Percentiles rank a stretch among this genome's conserved stretches.
These are phyloP conservation scores for Hypoxylon sp. DNA, from an alignment of 2,329 filamentous ascomycete species.

Conservation along the genomic window DNA sequence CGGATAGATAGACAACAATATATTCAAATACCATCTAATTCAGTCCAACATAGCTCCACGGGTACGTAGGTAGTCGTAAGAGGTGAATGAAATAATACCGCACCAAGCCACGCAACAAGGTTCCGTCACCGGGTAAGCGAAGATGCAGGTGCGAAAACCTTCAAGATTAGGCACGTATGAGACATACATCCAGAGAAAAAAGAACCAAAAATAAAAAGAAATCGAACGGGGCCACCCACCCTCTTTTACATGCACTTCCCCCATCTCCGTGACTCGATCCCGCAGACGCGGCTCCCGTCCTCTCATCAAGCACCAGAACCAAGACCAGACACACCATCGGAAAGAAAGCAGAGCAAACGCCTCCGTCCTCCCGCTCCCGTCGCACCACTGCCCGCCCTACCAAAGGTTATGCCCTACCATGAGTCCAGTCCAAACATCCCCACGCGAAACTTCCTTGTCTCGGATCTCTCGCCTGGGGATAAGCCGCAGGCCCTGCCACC, in stretches of 20 bases:
- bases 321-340: no score
- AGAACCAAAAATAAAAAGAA: background rate
- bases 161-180: background rate
- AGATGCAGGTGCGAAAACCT: background rate
- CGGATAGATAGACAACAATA: background rate
- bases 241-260: conserved; percentile 5
- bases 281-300: background rate
- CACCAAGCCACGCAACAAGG: conserved; percentile 16
- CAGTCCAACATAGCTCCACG: background rate
- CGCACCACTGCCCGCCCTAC: background rate
- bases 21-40: background rate
- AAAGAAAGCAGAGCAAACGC: conserved; percentile 1
- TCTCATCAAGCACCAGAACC: background rate
- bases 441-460: conserved; percentile 16
- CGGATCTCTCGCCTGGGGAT: conserved; percentile 34
- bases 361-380: conserved; percentile 7
- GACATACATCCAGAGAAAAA: background rate
- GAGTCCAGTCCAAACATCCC: background rate
- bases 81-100: conserved; percentile 13
- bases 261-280: background rate
- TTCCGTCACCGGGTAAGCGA: background rate
- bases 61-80: background rate
- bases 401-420: no score
- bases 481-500: conserved; percentile 17
- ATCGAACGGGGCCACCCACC: background rate